These are phyloP conservation scores for Globisporangium ultimum DNA, from an alignment of 352 stramenopile species.

Conservation along the genomic window DNA sequence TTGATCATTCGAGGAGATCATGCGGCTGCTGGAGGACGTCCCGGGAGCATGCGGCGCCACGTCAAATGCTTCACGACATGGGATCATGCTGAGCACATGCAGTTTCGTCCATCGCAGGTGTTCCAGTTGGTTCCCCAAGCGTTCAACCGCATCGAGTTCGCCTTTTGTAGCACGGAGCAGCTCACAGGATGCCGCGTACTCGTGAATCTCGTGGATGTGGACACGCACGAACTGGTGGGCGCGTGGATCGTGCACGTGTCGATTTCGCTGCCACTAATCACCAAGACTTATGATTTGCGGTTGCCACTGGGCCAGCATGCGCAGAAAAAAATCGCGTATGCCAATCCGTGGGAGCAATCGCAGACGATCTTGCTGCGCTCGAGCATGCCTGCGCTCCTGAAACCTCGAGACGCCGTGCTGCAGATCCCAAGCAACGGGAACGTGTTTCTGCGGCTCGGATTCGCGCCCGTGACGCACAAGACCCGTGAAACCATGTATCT, in stretches of 20 bases:
- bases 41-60: slow-evolving; percentile 5
- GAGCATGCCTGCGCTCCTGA: slow-evolving; percentile 67
- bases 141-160: slow-evolving; percentile 89
- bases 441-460: slow-evolving; percentile 54
- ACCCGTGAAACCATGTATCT: slow-evolving; percentile 63
- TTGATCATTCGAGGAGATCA: slow-evolving; percentile 89
- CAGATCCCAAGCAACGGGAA: slow-evolving; percentile 44
- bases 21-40: not conserved
- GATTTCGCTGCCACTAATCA: slow-evolving; percentile 73
- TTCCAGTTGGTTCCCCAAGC: slow-evolving; percentile 89
- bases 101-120: slow-evolving; percentile 73
- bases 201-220: slow-evolving; percentile 88
- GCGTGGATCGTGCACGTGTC: slow-evolving; percentile 87
- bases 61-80: slow-evolving; percentile 56
- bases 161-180: slow-evolving; percentile 63
- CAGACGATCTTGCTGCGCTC: slow-evolving; percentile 84
- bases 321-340: slow-evolving; percentile 93
- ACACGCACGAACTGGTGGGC: slow-evolving; percentile 86
- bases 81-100: slow-evolving; percentile 34
- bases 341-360: slow-evolving; percentile 89
- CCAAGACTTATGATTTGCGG: slow-evolving; percentile 90
- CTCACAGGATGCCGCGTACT: slow-evolving; percentile 38
- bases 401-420: slow-evolving; percentile 66
- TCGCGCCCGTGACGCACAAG: slow-evolving; percentile 16
- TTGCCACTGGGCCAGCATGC: slow-evolving; percentile 51